Base-by-base conservation (phyloP, 2,329 filamentous ascomycete species). In the Ambrosiella beaveri region DNA sequence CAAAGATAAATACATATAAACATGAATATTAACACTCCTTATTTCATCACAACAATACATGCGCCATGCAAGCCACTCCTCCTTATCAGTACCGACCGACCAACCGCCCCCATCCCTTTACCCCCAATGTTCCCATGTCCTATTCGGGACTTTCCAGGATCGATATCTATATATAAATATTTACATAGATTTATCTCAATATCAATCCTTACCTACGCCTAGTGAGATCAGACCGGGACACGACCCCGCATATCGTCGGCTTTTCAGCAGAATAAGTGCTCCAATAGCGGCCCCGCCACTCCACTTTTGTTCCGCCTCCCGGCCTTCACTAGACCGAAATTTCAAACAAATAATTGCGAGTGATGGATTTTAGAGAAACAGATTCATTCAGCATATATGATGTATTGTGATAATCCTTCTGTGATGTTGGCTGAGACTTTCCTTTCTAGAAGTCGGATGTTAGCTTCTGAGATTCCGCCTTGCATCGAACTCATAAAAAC, bases 231-330 rank as follows among this genome's bases (percentile, higher is more conserved):
- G 27, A 51, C 19, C 27, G 35, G 19, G 36, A 27, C 4, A n/a
- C 41, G 54, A 41, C 13, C 54, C 44, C 57, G 57, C 57, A 59
- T 59, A 54, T 44, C 53, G 41, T 59, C 57, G 57, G 57, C 57
- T 59, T 55, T 50, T 55, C 9, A 19, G 47, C 57, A 52, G 57
- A 53, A 59, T 59, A 59, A 49, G 44, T 35, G 17, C 57, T 50
- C 57, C 52, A 59, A 59, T n/a, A 17, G 12, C 36, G 27, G 47
- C 9, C n/a, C 13, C 7, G 44, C 44, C 5, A 27, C 27, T 27
- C 27, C 27, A 27, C 27, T 27, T 27, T 27, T 27, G 27, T 27
- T 27, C 27, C 27, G 27, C 27, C 27, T 27, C 5, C 3, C 27
- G 27, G 27, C 27, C 27, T 4, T 27, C 27, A 27, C 27, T 4